Base-by-base conservation (phyloP, 768 basidiomycete species). In the Suillus clintonianus region DNA sequence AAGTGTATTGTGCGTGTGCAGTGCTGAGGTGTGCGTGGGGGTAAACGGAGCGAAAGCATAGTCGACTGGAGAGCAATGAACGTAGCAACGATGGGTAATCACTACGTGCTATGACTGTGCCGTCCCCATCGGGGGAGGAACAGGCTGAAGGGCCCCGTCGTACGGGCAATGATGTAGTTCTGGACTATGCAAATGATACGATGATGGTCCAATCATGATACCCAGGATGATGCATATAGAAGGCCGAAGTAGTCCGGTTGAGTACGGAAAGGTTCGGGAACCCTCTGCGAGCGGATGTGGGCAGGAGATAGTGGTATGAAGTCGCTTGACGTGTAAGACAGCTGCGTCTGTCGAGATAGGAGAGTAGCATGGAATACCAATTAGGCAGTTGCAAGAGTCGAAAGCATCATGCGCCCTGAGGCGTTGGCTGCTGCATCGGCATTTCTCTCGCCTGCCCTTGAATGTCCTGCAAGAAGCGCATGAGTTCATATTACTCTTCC, bases 391-490 rank as follows among this genome's bases (percentile, higher is more conserved):
- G 19, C 34, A n/a, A 34, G 32, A 34, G 19, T 42, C 48, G 19
- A 61, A 7, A 43, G 30, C 22, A 42, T 68, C 71, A 89, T 72
- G 86, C 85, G 41, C 88, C 88, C 70, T 90, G 89, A 15, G 90
- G 90, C 27, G 90, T 91, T 41, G 89, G 87, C 69, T 89, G 90
- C 66, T 90, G 88, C 43, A 89, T 80, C 60, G 86, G 83, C 55
- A 86, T 79, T 66, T 87, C 85, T 70, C 86, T 78, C 45, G 85
- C 80, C 65, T 88, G 87, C n/a, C 87, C 88, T 70, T 86, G 85
- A 64, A 81, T 75, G 65, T 90, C 89, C 89, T 90, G 59, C 24
- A 45, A 34, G 39, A 34, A 59, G 47, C 54, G n/a, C 47, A 61
- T 62, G 48, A 55, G 56, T 13, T 57, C 39, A 57, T 27, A 42